Conservation (phyloP, 768 basidiomycete species). For the Pulveroboletus sp. region DNA sequence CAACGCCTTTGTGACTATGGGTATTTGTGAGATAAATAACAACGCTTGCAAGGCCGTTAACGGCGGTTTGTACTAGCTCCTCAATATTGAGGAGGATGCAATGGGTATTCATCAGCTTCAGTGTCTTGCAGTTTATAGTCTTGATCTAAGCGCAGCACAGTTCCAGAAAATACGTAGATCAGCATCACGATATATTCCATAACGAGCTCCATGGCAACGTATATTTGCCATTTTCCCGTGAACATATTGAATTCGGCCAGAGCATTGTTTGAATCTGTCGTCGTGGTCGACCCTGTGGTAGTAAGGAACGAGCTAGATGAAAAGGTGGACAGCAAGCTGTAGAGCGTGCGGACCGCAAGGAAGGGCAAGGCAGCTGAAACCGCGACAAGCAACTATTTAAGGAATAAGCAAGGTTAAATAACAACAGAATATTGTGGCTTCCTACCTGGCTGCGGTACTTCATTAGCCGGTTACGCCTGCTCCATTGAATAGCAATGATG, state of each 20-base stretch:
- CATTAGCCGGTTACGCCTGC: conserved; percentile 40
- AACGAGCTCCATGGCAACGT: conserved; percentile 54
- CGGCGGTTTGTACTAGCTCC: neutral
- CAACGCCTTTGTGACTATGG: no score
- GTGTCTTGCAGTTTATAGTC: conserved; percentile 26
- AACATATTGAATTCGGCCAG: conserved; percentile 56
- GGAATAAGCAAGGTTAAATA: conserved; percentile 8
- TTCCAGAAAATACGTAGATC: conserved; percentile 39
- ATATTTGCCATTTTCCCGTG: conserved; percentile 57
- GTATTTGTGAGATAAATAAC: neutral
- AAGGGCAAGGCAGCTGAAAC: conserved; percentile 57
- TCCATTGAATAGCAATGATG: conserved; percentile 49
- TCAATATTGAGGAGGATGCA: conserved; percentile 36
- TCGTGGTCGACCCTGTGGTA: conserved; percentile 18
- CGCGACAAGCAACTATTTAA: conserved; percentile 51
- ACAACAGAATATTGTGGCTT: conserved; percentile 17
- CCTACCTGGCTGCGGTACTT: conserved; percentile 32
- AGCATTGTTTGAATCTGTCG: conserved; percentile 24
- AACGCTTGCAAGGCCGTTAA: neutral
- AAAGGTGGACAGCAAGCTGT: conserved; percentile 57
- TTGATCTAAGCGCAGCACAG: conserved; percentile 27
- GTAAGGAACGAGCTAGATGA: conserved; percentile 42
- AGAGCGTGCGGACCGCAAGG: conserved; percentile 46
- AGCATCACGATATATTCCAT: conserved; percentile 55
- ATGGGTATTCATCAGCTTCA: conserved; percentile 23